A percentile compares a stretch with the other conserved stretches of the same genome.
These are phyloP conservation scores for Endoconidiophora polonica DNA, from an alignment of 2,329 filamentous ascomycete species.

Conservation along the genomic window DNA sequence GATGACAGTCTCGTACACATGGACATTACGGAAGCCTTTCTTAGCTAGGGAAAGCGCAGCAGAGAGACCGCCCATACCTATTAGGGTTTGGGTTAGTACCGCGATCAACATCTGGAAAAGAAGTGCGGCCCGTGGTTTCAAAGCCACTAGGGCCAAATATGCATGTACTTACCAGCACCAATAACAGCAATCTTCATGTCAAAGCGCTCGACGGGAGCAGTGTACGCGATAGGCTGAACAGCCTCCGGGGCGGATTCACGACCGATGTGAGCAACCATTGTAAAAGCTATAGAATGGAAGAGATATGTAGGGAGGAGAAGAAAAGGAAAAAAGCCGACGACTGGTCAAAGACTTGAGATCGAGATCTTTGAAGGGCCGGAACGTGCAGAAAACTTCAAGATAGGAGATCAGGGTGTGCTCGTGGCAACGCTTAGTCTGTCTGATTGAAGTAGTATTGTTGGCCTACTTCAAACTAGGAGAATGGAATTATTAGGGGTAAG, in stretches of 20 bases:
- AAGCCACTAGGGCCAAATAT: background rate
- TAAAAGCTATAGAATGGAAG: background rate
- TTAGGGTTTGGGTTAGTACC: background rate
- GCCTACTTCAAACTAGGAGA: too few relatives aligned
- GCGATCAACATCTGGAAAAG: background rate
- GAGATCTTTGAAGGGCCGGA: background rate
- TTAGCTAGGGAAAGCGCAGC: constrained; percentile 57
- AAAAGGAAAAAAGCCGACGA: background rate
- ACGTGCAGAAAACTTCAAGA: background rate
- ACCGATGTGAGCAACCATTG: constrained; percentile 11
- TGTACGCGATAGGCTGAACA: constrained; percentile 6
- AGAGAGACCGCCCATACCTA: constrained; percentile 65
- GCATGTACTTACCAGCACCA: constrained; percentile 28
- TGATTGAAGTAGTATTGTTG: background rate
- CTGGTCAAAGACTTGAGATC: background rate
- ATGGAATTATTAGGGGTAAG: background rate
- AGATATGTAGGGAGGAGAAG: background rate
- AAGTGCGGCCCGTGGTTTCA: background rate
- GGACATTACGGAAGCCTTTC: constrained; percentile 56
- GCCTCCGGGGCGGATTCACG: constrained; percentile 8
- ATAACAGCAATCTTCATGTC: constrained; percentile 32
- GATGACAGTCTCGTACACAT: constrained; percentile 57
- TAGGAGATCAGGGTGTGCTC: background rate
- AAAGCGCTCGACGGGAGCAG: background rate
- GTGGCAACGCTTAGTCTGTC: background rate